Evolutionary conservation across 192 early-diverging fungal species (phyloP), one percentile per base, ranked within the genome.

Genomic region (Kickxella alabastrina): DNA sequence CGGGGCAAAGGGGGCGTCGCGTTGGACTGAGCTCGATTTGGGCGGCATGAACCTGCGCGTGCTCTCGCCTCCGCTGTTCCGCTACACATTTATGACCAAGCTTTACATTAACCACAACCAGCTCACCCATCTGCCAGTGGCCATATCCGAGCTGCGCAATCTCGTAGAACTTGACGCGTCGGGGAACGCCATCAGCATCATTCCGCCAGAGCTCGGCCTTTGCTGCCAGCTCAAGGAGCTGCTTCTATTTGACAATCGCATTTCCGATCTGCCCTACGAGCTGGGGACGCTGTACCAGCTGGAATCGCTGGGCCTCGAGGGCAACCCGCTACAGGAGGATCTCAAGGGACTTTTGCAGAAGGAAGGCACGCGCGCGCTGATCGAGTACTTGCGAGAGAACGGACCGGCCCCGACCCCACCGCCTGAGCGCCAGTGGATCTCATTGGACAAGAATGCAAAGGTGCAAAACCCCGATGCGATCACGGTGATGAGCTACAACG

Each of bases 101-200:
- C 82, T 98, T 9, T 98, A 95, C 54, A 77, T 98, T 65, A 97
- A 93, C 65, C 91, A 98, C 81, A 98, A 98, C 83, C 87, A 87
- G 60, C 76, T 98, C 22, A 80, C 86, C 37, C 79, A 80, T 36
- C 40, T 98, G 18, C 82, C 91, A 4, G 68, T 81, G 10, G 84
- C 87, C 13, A 83, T 97, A 24, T 47, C 79, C 8, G 67, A 85
- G 32, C 73, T 97, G 34, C 49, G 60, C 42, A 75, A 74, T 36
- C 80, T 98, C 26, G 83, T 75, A 15, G 65, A 84, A 18, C 80
- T 98, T 22, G 91, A 98, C 68, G 81, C 86, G 0, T 92, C 92
- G 7, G 96, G 91, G 12, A 98, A 98, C 71, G 81, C 87, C 59
- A 75, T 98, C 10, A 79, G 82, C 17, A 51, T 69, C 9, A 46